Conservation (phyloP, 441 rosid genomes). For the Syzygium syzygioides region DNA sequence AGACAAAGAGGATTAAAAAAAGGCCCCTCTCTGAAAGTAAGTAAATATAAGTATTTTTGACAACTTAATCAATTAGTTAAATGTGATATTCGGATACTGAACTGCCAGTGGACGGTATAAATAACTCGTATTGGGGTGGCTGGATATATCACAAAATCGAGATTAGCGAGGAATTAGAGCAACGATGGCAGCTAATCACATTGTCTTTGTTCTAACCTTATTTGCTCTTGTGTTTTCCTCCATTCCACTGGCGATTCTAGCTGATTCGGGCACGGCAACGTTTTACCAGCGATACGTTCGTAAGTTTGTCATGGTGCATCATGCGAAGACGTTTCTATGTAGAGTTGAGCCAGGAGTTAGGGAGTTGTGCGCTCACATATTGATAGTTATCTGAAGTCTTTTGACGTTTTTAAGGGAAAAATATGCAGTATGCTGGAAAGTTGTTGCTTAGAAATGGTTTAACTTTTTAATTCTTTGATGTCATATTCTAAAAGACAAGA, state of each 20-base stretch:
- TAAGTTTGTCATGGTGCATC: not conserved
- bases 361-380: not conserved
- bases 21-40: not conserved
- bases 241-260: not conserved
- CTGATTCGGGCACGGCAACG: not conserved
- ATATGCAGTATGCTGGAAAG: no score
- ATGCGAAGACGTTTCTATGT: not conserved
- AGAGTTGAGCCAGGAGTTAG: not conserved
- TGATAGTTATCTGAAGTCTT: no score
- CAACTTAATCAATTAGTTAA: not conserved
- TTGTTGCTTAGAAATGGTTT: no score
- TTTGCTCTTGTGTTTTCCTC: not conserved
- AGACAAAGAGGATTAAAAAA: not conserved
- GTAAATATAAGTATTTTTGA: not conserved
- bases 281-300: not conserved
- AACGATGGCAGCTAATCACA: not conserved
- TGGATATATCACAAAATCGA: not conserved
- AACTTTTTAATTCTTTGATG: no score
- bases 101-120: not conserved
- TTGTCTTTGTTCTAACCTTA: not conserved
- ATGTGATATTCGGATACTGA: not conserved
- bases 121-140: not conserved
- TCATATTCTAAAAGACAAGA: no score
- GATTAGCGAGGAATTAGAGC: not conserved
- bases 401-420: no score